Evolutionary conservation across 306 rosid genomes (phyloP).

Genomic region (Sindora glabra): DNA sequence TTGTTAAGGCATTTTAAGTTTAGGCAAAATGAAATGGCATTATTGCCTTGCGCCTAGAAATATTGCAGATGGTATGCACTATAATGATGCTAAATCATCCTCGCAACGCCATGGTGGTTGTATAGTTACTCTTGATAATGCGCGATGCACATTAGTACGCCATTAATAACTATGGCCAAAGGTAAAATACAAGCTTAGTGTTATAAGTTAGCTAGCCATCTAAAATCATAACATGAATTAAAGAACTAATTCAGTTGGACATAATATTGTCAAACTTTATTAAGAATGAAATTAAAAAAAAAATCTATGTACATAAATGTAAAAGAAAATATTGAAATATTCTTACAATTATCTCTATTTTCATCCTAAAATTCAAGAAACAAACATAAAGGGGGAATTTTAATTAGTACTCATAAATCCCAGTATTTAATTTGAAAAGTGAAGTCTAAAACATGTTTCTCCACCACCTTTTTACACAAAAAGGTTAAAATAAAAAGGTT

Average conservation of each 20-base stretch:
- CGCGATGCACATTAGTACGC: too few species aligned
- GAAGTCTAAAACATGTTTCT: slow-evolving; percentile 65
- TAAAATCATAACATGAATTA: slow-evolving; percentile 3
- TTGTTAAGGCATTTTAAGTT: too few species aligned
- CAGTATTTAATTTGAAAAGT: not conserved
- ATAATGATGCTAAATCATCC: too few species aligned
- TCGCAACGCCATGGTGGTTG: too few species aligned
- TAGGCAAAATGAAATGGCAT: too few species aligned
- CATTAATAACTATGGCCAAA: too few species aligned
- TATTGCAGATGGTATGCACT: too few species aligned
- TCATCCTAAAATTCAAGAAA: slow-evolving; percentile 62
- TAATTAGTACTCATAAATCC: too few species aligned
- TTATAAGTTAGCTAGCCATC: not conserved
- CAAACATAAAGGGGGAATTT: not conserved
- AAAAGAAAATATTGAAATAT: slow-evolving; percentile 82
- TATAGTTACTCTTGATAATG: too few species aligned
- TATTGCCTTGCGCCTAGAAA: too few species aligned
- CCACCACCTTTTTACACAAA: slow-evolving; percentile 92
- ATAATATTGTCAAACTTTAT: not conserved
- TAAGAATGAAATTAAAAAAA: not conserved
- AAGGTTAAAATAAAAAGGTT: too few species aligned
- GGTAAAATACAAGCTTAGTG: too few species aligned
- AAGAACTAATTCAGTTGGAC: not conserved
- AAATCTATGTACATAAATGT: slow-evolving; percentile 89
- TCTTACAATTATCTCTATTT: slow-evolving; percentile 57